Percentiles rank a stretch among this genome's conserved stretches.
Evolutionary conservation across 2,329 filamentous ascomycete species (phyloP).

Genomic region (Colletotrichum lentis): DNA sequence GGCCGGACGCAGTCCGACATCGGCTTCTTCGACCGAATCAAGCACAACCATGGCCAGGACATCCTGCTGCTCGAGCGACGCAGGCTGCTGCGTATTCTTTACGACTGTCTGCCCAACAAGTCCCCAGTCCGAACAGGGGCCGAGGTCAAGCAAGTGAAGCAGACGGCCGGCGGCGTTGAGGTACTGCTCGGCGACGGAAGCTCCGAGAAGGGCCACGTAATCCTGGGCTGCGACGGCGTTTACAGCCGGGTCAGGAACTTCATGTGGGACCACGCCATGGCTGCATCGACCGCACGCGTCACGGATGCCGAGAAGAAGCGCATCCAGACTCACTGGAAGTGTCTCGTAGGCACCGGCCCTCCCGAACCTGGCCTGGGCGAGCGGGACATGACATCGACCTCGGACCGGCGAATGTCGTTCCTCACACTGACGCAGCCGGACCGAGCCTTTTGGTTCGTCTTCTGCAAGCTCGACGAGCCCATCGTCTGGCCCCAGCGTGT

Average conservation of each 20-base stretch:
- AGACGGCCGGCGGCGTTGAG: background rate
- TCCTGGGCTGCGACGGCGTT: background rate
- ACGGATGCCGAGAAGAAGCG: background rate
- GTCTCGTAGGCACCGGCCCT: slow-evolving; percentile 31
- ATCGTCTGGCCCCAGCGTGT: slow-evolving; percentile 41
- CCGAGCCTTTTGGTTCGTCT: slow-evolving; percentile 41
- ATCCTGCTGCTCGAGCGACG: background rate
- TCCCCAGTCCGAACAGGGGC: background rate
- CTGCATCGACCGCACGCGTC: background rate
- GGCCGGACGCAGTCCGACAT: background rate
- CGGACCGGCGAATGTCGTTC: background rate
- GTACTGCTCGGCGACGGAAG: background rate
- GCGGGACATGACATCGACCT: slow-evolving; percentile 16
- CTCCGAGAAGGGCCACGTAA: background rate
- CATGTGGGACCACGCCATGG: background rate
- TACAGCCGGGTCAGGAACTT: background rate
- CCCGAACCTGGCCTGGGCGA: slow-evolving; percentile 28
- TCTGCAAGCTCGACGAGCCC: slow-evolving; percentile 38
- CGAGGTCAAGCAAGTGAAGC: background rate
- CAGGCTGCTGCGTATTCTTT: no score
- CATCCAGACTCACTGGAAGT: slow-evolving; percentile 37
- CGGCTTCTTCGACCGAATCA: slow-evolving; percentile 4
- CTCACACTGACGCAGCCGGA: background rate
- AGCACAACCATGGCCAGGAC: background rate
- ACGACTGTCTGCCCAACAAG: background rate